These are phyloP conservation scores for Pythium oligandrum DNA, from an alignment of 352 stramenopile genomes.

Conservation along the genomic window DNA sequence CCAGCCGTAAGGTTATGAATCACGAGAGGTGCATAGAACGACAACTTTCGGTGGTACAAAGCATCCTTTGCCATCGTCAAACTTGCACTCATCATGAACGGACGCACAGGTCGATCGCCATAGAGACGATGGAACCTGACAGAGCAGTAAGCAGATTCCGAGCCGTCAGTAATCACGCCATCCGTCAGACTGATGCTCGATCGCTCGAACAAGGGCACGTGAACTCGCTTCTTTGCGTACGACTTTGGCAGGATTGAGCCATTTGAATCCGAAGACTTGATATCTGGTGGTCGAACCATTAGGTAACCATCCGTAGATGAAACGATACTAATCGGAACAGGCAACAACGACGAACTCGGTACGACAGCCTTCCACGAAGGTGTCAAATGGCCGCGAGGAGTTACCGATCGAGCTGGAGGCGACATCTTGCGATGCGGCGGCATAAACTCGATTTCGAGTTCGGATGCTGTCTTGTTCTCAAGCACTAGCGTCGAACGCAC, in stretches of 20 bases:
- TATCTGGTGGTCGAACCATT: constrained; percentile 66
- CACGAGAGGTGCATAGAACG: constrained; percentile 74
- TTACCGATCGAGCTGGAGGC: constrained; percentile 24
- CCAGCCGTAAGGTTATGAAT: constrained; percentile 76
- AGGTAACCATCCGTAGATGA: constrained; percentile 66
- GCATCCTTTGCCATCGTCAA: constrained; percentile 48
- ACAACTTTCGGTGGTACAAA: constrained; percentile 68
- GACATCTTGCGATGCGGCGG: constrained; percentile 39
- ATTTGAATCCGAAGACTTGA: constrained; percentile 26
- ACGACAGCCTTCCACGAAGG: constrained; percentile 69
- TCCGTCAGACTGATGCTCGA: constrained; percentile 5
- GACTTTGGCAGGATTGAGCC: constrained; percentile 37
- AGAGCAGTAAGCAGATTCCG: constrained; percentile 20
- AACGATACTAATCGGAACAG: constrained; percentile 70
- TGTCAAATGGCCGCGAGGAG: constrained; percentile 31
- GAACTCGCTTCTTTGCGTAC: constrained; percentile 72
- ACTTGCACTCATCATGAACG: constrained; percentile 74
- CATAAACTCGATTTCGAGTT: constrained; percentile 84
- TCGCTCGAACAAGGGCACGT: constrained; percentile 66
- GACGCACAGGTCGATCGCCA: constrained; percentile 68
- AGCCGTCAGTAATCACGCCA: constrained; percentile 3
- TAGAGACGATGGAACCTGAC: constrained; percentile 81
- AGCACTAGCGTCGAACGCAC: constrained; percentile 75
- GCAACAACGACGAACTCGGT: constrained; percentile 49
- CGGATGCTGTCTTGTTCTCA: constrained; percentile 80